Conservation (phyloP, 78 protist species). For the Planoprotostelium fungivorum region DNA sequence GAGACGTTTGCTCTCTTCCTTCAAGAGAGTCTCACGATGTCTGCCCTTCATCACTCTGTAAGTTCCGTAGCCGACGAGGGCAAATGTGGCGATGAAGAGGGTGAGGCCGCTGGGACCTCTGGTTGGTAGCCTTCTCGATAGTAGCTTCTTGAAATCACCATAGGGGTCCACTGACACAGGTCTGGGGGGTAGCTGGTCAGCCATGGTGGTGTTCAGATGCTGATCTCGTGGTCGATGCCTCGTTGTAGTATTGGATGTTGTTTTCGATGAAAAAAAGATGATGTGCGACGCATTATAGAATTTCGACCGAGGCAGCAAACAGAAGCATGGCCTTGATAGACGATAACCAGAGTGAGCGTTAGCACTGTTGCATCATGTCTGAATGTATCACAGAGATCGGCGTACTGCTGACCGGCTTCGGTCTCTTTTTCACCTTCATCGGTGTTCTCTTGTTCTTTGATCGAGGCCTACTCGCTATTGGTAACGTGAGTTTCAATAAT, state of each 20-base stretch:
- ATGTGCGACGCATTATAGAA: too few species aligned
- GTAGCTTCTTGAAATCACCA: too few species aligned
- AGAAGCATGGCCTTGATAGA: not conserved
- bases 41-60: not conserved
- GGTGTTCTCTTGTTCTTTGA: constrained; percentile 73
- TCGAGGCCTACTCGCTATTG: constrained; percentile 71
- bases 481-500: constrained; percentile 71
- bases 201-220: too few species aligned
- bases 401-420: constrained; percentile 67
- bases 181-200: too few species aligned
- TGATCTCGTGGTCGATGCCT: too few species aligned
- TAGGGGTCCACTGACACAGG: too few species aligned
- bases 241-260: too few species aligned
- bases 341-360: not conserved
- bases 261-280: too few species aligned
- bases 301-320: too few species aligned
- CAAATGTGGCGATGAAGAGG: not conserved
- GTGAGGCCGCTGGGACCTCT: not conserved
- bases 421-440: constrained; percentile 58
- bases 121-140: not conserved
- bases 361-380: not conserved
- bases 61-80: not conserved
- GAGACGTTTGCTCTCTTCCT: not conserved
- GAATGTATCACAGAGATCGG: constrained; percentile 65
- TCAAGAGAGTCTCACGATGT: not conserved